Percentiles rank a stretch among this genome's conserved stretches.
Conservation (phyloP, 2,329 filamentous ascomycete species). For the Diaporthe australafricana region DNA sequence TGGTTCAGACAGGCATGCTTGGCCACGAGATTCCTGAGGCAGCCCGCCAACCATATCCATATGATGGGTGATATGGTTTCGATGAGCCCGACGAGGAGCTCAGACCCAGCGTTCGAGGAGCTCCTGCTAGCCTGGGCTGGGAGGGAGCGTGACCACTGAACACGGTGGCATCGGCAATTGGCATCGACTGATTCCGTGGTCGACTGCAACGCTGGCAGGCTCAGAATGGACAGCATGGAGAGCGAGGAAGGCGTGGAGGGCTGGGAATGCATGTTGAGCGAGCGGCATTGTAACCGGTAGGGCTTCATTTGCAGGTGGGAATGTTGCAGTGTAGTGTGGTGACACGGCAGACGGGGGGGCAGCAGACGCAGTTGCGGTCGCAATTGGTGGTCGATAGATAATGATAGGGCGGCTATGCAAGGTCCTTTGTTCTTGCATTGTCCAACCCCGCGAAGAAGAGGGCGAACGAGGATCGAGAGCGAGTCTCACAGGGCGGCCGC, state of each 20-base stretch:
- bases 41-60: conserved; percentile 1
- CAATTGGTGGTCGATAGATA: conserved; percentile 17
- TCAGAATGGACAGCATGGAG: conserved; percentile 8
- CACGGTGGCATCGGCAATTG: conserved; percentile 22
- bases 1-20: conserved; percentile 12
- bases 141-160: conserved; percentile 14
- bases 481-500: conserved; percentile 27
- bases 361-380: background rate
- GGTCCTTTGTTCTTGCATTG: conserved; percentile 13
- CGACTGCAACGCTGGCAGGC: conserved; percentile 25
- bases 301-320: conserved; percentile 7
- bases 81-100: conserved; percentile 16
- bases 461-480: conserved; percentile 9
- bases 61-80: background rate
- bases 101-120: conserved; percentile 24
- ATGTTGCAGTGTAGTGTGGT: conserved; percentile 5
- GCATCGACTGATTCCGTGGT: conserved; percentile 13
- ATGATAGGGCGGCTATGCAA: conserved; percentile 25
- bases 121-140: background rate
- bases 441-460: conserved; percentile 6
- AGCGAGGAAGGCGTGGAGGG: background rate
- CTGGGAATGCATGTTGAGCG: conserved; percentile 17
- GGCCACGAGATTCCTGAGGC: conserved; percentile 1
- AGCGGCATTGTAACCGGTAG: conserved; percentile 20
- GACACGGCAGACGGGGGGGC: conserved; percentile 14